A percentile compares a stretch with the other conserved stretches of the same genome.
Conservation (phyloP, 2,329 filamentous ascomycete species). For the Colletotrichum coccodes region DNA sequence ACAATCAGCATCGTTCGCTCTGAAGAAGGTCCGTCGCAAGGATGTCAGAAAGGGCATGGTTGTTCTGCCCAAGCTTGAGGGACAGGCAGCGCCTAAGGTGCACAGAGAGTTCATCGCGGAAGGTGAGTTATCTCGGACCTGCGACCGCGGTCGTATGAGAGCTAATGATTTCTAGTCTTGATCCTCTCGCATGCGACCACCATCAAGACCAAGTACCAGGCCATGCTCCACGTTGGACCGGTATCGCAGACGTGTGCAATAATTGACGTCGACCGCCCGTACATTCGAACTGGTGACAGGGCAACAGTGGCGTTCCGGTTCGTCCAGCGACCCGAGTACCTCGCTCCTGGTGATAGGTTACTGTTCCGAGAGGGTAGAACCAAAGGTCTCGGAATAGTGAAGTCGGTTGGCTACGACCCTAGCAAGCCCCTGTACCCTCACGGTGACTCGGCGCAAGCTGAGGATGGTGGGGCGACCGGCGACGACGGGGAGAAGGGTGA, state of each 20-base stretch:
- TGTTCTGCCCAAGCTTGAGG: conserved; percentile 84
- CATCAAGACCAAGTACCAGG: conserved; percentile 96
- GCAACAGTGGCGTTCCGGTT: conserved; percentile 95
- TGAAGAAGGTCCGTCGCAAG: conserved; percentile 87
- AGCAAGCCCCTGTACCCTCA: conserved; percentile 51
- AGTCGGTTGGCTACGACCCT: conserved; percentile 87
- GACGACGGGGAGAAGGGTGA: conserved; percentile 14
- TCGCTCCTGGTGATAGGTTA: conserved; percentile 87
- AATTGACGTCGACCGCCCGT: conserved; percentile 96
- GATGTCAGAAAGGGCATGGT: conserved; percentile 99
- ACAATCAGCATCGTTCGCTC: conserved; percentile 90
- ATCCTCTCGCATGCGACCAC: conserved; percentile 97
- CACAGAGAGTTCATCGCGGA: conserved; percentile 83
- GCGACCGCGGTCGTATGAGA: neutral
- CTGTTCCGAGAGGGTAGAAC: conserved; percentile 95
- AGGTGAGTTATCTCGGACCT: conserved; percentile 54
- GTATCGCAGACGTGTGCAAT: conserved; percentile 97
- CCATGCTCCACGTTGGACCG: conserved; percentile 96
- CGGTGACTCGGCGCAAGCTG: neutral
- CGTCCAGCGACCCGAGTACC: conserved; percentile 91
- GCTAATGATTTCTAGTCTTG: conserved; percentile 66
- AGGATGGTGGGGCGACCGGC: neutral
- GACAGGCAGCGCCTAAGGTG: conserved; percentile 75
- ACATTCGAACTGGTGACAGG: conserved; percentile 94
- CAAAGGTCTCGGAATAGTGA: conserved; percentile 95